These are phyloP conservation scores for Fraxinus dipetala DNA, from an alignment of 305 asterid genomes.

Conservation along the genomic window DNA sequence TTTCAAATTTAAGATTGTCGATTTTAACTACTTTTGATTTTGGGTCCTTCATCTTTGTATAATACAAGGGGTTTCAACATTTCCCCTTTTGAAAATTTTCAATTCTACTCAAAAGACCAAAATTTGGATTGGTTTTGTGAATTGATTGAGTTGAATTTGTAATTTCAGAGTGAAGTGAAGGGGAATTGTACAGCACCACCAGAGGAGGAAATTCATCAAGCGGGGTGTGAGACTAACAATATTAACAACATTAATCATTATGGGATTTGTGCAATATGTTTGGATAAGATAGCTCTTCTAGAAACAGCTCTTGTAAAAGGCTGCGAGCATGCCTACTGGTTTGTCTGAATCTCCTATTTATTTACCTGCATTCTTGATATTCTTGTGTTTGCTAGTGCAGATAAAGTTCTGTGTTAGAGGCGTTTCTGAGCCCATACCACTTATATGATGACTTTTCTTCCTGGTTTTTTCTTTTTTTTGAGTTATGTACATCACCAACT, in stretches of 20 bases:
- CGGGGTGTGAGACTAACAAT: slow-evolving; percentile 30
- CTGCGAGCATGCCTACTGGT: slow-evolving; percentile 96
- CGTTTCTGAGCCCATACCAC: too few relatives aligned
- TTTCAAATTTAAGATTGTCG: too few relatives aligned
- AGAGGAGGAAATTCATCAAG: slow-evolving; percentile 32
- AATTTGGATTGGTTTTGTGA: slow-evolving; percentile 11
- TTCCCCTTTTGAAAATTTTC: background rate
- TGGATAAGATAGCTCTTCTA: slow-evolving; percentile 55
- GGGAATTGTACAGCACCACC: slow-evolving; percentile 26
- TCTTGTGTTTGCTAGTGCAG: background rate
- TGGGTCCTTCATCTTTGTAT: too few relatives aligned
- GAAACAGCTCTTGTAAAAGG: slow-evolving; percentile 88
- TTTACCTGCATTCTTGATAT: background rate
- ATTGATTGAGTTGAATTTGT: slow-evolving; percentile 21
- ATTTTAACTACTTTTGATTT: too few relatives aligned
- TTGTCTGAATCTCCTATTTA: slow-evolving; percentile 40
- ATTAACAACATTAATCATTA: slow-evolving; percentile 34
- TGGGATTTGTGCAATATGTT: slow-evolving; percentile 67
- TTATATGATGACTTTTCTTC: too few relatives aligned
- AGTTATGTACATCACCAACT: background rate
- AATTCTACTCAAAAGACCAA: background rate
- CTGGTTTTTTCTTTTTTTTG: too few relatives aligned
- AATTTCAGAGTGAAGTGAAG: slow-evolving; percentile 35
- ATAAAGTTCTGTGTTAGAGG: background rate
- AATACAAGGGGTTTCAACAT: too few relatives aligned